Percentiles rank a stretch among this genome's conserved stretches.
Conservation (phyloP, 1,139 yeast species). For the Yamadazyma friedrichii region DNA sequence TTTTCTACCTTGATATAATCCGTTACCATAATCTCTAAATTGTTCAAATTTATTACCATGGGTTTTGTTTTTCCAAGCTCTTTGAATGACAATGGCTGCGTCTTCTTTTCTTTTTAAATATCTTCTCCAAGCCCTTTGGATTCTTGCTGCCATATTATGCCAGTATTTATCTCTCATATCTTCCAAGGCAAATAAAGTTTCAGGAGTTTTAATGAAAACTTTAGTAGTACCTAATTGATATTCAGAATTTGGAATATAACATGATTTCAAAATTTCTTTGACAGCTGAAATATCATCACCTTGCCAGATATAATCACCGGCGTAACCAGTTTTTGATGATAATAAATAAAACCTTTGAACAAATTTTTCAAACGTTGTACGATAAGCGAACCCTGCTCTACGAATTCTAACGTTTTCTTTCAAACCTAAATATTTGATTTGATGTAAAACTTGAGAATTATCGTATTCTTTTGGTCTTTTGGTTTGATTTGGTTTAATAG, state of each 20-base stretch:
- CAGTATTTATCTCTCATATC: conserved; percentile 96
- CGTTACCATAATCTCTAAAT: conserved; percentile 80
- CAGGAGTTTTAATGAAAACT: conserved; percentile 95
- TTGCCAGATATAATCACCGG: conserved; percentile 95
- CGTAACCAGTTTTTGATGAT: conserved; percentile 90
- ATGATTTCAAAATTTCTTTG: conserved; percentile 70
- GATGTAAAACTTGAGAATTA: conserved; percentile 87
- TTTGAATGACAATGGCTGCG: conserved; percentile 82
- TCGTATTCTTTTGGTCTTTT: conserved; percentile 91
- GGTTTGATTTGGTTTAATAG: conserved; percentile 95
- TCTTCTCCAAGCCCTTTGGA: conserved; percentile 95
- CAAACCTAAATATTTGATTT: conserved; percentile 91
- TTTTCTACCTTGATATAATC: conserved; percentile 68
- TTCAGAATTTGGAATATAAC: conserved; percentile 78
- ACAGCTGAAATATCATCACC: conserved; percentile 88
- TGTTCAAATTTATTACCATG: conserved; percentile 84
- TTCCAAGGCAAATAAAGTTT: conserved; percentile 91
- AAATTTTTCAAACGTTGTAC: conserved; percentile 95
- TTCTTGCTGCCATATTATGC: conserved; percentile 97
- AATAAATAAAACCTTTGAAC: conserved; percentile 93
- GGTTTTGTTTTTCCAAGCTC: conserved; percentile 76
- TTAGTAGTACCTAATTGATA: conserved; percentile 94
- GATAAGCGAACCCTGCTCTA: conserved; percentile 98
- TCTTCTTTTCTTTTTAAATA: conserved; percentile 79
- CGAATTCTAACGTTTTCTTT: conserved; percentile 96